Evolutionary conservation across 306 rosid species (phyloP).

Genomic region (Dryas octopetala): DNA sequence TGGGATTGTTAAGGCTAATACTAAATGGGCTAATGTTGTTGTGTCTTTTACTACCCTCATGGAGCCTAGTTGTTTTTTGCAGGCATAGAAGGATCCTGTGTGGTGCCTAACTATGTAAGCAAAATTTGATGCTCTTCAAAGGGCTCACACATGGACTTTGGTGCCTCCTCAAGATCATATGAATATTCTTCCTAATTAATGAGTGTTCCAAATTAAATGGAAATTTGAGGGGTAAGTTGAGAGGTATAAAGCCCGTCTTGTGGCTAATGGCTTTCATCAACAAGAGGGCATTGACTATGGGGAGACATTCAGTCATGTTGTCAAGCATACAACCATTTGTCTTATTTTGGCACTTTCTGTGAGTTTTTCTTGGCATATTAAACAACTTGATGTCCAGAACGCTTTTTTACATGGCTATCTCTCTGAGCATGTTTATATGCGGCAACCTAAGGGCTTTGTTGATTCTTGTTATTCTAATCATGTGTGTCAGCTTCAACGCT

Average conservation of each 20-base stretch:
- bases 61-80: too few species aligned
- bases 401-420: background rate
- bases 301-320: too few species aligned
- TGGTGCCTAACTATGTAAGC: too few species aligned
- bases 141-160: too few species aligned
- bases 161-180: too few species aligned
- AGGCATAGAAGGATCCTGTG: too few species aligned
- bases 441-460: background rate
- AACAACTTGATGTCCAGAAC: background rate
- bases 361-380: background rate
- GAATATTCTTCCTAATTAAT: background rate
- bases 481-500: background rate
- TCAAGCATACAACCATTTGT: background rate
- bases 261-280: background rate
- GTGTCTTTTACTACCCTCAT: too few species aligned
- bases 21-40: too few species aligned
- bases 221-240: background rate
- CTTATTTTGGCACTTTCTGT: background rate
- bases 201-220: too few species aligned
- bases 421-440: background rate
- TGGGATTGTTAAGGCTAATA: too few species aligned
- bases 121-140: too few species aligned
- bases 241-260: too few species aligned
- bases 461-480: background rate
- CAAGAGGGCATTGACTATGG: background rate